Percentiles rank a stretch among this genome's conserved stretches.
Conservation (phyloP, 805 yeast species). For the Sungouiozyma intestinalis region DNA sequence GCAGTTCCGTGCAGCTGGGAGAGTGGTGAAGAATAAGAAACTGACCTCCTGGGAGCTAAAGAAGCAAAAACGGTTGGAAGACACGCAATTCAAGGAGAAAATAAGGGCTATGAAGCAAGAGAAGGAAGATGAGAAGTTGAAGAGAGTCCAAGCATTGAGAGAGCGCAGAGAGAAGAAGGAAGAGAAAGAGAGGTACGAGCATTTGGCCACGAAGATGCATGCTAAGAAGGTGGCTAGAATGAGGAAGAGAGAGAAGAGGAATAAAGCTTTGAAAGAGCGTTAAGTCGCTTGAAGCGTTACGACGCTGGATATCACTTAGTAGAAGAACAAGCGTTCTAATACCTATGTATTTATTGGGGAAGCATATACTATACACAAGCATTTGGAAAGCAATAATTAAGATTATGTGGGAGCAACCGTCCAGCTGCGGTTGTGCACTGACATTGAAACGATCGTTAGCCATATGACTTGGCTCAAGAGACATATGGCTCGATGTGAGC, state of each 20-base stretch:
- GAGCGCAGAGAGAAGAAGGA: conserved; percentile 72
- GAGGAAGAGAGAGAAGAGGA: conserved; percentile 87
- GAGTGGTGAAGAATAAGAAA: conserved; percentile 41
- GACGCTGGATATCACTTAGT: too few relatives aligned
- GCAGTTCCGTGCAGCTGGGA: conserved; percentile 53
- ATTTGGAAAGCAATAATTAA: not conserved
- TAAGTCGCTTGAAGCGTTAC: too few relatives aligned
- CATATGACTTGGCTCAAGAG: too few relatives aligned
- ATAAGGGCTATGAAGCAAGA: conserved; percentile 69
- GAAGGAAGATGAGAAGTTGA: conserved; percentile 50
- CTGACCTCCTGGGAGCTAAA: conserved; percentile 53
- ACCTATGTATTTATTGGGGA: not conserved
- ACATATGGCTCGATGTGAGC: not conserved
- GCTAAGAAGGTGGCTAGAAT: conserved; percentile 84
- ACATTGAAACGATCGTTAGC: too few relatives aligned
- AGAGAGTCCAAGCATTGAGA: conserved; percentile 46
- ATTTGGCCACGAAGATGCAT: conserved; percentile 78
- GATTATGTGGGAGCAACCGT: too few relatives aligned
- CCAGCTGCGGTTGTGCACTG: too few relatives aligned
- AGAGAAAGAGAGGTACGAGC: conserved; percentile 81
- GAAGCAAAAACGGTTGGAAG: conserved; percentile 54
- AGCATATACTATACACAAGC: not conserved
- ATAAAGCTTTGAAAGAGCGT: conserved; percentile 87
- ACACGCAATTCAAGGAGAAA: conserved; percentile 56
- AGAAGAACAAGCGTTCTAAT: too few relatives aligned